Percentiles rank a stretch among this genome's conserved stretches.
These are phyloP conservation scores for Sporothrix humicola DNA, from an alignment of 2,329 filamentous ascomycete genomes.

Conservation along the genomic window DNA sequence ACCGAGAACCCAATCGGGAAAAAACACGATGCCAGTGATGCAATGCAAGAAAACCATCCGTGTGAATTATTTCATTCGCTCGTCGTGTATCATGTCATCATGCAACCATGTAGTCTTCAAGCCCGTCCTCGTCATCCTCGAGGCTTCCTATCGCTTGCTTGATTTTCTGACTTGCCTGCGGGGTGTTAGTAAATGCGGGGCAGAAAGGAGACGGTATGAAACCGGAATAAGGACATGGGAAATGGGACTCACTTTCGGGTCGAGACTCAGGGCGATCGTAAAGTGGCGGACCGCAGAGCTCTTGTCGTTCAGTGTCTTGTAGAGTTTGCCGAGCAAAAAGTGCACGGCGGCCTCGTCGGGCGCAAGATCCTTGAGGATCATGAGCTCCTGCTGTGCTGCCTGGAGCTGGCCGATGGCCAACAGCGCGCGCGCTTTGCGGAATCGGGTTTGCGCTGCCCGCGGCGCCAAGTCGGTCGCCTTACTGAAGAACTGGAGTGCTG, in stretches of 20 bases:
- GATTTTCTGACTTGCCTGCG: constrained; percentile 85
- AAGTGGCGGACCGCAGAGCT: constrained; percentile 88
- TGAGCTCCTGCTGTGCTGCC: constrained; percentile 78
- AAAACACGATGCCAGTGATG: constrained; percentile 7
- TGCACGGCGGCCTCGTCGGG: constrained; percentile 96
- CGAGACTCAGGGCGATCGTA: constrained; percentile 91
- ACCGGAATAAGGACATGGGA: constrained; percentile 47
- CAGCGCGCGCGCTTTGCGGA: constrained; percentile 89
- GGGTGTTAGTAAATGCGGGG: constrained; percentile 39
- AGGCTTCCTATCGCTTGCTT: constrained; percentile 96
- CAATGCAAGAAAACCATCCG: constrained; percentile 11
- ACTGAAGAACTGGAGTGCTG: constrained; percentile 80
- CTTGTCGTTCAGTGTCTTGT: constrained; percentile 74
- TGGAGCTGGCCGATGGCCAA: constrained; percentile 75
- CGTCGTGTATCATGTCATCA: constrained; percentile 45
- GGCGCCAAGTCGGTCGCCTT: constrained; percentile 84
- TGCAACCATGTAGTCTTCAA: constrained; percentile 69
- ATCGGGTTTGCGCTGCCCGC: constrained; percentile 79
- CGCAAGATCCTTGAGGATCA: constrained; percentile 86
- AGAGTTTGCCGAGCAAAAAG: constrained; percentile 87
- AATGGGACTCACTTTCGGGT: constrained; percentile 72
- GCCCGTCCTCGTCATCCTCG: constrained; percentile 77
- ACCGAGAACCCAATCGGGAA: background rate
- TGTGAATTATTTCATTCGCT: constrained; percentile 11
- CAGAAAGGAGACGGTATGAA: background rate